Evolutionary conservation across 2,329 filamentous ascomycete species (phyloP).

Genomic region (Ophiocordyceps camponoti-floridani): DNA sequence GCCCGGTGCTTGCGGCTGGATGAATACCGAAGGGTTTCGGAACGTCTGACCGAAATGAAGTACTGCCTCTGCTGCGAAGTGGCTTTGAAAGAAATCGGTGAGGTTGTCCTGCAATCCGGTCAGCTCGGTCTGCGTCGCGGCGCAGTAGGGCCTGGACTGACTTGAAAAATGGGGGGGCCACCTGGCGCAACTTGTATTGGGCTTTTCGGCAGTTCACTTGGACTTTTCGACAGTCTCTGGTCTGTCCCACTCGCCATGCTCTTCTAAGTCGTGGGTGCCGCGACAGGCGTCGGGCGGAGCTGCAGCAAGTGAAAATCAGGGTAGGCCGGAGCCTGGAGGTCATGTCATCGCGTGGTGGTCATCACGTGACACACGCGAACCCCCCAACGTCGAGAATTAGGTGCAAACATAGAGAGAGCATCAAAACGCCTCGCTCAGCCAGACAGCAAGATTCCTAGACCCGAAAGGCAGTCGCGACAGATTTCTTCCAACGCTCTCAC

Average conservation of each 20-base stretch:
- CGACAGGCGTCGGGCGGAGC: neutral
- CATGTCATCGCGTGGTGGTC: neutral
- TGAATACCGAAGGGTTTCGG: constrained; percentile 13
- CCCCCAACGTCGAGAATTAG: neutral
- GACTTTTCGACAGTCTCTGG: neutral
- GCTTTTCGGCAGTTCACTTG: neutral
- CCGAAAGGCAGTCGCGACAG: neutral
- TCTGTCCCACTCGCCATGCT: neutral
- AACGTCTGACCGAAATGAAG: constrained; percentile 28
- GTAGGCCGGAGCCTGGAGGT: neutral
- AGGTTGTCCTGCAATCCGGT: constrained; percentile 36
- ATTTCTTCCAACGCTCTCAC: constrained; percentile 4
- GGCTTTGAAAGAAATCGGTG: constrained; percentile 35
- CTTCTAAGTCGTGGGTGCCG: neutral
- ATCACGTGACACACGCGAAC: neutral
- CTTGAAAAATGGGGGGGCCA: neutral
- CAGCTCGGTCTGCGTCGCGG: constrained; percentile 2
- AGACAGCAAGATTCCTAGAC: neutral
- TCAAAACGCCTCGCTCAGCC: neutral
- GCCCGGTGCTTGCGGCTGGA: constrained; percentile 9
- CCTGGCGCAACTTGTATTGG: neutral
- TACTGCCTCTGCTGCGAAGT: constrained; percentile 34
- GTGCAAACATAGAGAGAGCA: neutral
- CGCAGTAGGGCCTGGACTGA: neutral
- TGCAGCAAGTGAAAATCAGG: neutral